phyloP scores from a whole-genome alignment of 345 rosid genomes.

The Acer saccharum region DNA sequence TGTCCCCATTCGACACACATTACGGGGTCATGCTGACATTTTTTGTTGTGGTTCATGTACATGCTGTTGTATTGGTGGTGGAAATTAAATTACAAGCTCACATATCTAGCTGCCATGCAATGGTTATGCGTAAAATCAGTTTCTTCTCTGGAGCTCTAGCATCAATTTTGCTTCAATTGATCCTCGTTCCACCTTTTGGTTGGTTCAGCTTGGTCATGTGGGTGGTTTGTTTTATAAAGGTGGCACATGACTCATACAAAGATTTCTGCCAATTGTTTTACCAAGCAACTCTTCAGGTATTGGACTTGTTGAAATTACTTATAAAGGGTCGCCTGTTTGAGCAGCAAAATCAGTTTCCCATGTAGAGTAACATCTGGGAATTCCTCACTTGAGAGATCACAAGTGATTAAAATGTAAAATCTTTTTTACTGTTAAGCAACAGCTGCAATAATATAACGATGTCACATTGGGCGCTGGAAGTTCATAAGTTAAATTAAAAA shows the following conservation, averaged over 20 bases:
- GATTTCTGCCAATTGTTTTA: background rate
- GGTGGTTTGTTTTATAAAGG: background rate
- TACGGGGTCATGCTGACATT: background rate
- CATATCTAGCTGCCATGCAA: background rate
- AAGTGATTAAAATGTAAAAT: too few species aligned
- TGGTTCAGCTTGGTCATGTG: slow-evolving; percentile 4
- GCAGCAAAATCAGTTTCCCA: background rate
- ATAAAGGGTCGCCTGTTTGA: too few species aligned
- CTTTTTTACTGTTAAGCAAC: too few species aligned
- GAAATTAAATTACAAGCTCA: background rate
- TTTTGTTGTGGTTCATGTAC: background rate
- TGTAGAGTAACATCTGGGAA: background rate
- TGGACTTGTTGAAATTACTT: background rate
- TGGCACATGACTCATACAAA: background rate
- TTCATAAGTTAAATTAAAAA: too few species aligned
- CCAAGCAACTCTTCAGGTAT: background rate
- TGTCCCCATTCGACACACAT: slow-evolving; percentile 7
- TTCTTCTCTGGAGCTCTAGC: slow-evolving; percentile 13
- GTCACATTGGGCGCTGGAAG: too few species aligned
- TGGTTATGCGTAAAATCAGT: background rate
- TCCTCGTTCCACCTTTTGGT: background rate
- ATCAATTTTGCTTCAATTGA: background rate
- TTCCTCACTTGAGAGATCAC: too few species aligned
- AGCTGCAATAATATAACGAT: too few species aligned
- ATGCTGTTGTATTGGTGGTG: background rate